Evolutionary conservation across 2,329 filamentous ascomycete genomes (phyloP).

Genomic region (Penicillium sp.): DNA sequence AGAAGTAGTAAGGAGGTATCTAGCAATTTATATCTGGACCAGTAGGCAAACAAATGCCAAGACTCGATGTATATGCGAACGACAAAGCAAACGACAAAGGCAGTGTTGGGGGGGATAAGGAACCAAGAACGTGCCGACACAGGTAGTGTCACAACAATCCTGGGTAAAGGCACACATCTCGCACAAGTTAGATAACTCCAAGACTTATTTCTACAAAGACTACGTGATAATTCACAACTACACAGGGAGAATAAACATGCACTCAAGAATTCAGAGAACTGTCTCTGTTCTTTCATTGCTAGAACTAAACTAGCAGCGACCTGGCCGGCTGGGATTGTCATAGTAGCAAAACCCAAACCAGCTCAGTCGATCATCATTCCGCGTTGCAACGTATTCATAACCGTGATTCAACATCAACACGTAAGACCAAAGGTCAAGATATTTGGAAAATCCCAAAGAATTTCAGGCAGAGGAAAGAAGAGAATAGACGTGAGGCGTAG

Average conservation of each 20-base stretch:
- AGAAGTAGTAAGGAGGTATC: background rate
- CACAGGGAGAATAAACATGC: background rate
- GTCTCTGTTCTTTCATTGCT: conserved; percentile 19
- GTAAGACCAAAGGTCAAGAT: conserved; percentile 17
- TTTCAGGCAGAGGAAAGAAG: conserved; percentile 10
- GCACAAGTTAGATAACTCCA: too few relatives aligned
- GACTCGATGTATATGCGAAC: too few relatives aligned
- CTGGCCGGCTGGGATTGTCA: conserved; percentile 2
- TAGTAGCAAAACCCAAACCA: conserved; percentile 5
- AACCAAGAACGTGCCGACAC: too few relatives aligned
- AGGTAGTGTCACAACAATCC: background rate
- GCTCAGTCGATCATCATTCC: conserved; percentile 23
- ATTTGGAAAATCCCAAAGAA: conserved; percentile 19
- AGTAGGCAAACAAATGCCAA: background rate
- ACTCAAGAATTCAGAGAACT: conserved; percentile 7
- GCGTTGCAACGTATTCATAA: conserved; percentile 29
- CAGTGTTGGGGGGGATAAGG: background rate
- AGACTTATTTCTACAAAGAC: background rate
- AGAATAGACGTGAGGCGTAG: conserved; percentile 10
- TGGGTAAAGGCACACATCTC: background rate
- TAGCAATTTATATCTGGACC: background rate
- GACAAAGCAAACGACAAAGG: too few relatives aligned
- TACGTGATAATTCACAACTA: background rate
- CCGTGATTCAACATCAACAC: conserved; percentile 28
- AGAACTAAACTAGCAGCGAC: conserved; percentile 24